These are phyloP conservation scores for Fomitiporia mediterranea DNA, from an alignment of 1,284 basidiomycete species.

Conservation along the genomic window DNA sequence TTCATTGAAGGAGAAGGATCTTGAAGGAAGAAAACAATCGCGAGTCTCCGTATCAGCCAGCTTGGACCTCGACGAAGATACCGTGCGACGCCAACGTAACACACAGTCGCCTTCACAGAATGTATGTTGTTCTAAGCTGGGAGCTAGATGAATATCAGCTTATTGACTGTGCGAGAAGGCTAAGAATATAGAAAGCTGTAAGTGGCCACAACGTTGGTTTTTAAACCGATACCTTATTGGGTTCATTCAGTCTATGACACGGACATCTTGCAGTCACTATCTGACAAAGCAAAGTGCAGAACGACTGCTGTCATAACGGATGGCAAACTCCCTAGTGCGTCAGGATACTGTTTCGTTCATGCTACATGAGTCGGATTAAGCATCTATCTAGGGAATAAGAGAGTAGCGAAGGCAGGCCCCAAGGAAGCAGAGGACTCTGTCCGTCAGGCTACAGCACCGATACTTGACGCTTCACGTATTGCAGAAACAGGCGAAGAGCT, in stretches of 20 bases:
- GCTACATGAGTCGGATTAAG: too few species aligned
- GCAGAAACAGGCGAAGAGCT: slow-evolving; percentile 23
- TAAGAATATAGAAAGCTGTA: slow-evolving; percentile 14
- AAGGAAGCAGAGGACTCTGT: background rate
- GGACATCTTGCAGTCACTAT: background rate
- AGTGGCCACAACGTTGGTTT: too few species aligned
- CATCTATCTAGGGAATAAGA: too few species aligned
- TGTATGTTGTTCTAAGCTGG: background rate
- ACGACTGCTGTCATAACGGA: too few species aligned
- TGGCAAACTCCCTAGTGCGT: too few species aligned
- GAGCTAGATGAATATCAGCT: background rate
- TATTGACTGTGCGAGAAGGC: background rate
- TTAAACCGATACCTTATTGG: too few species aligned
- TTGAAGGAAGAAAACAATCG: slow-evolving; percentile 3
- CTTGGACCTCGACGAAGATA: slow-evolving; percentile 19
- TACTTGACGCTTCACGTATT: slow-evolving; percentile 12
- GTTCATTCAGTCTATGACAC: slow-evolving; percentile 4
- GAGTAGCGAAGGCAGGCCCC: background rate
- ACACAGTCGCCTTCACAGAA: background rate
- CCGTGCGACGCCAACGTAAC: background rate
- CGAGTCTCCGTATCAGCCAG: slow-evolving; percentile 21
- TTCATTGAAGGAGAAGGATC: background rate
- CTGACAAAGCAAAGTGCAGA: too few species aligned
- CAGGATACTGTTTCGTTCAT: too few species aligned
- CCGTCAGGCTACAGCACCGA: background rate